Evolutionary conservation across 1,139 yeast genomes (phyloP).

Genomic region (Pichia sp.): DNA sequence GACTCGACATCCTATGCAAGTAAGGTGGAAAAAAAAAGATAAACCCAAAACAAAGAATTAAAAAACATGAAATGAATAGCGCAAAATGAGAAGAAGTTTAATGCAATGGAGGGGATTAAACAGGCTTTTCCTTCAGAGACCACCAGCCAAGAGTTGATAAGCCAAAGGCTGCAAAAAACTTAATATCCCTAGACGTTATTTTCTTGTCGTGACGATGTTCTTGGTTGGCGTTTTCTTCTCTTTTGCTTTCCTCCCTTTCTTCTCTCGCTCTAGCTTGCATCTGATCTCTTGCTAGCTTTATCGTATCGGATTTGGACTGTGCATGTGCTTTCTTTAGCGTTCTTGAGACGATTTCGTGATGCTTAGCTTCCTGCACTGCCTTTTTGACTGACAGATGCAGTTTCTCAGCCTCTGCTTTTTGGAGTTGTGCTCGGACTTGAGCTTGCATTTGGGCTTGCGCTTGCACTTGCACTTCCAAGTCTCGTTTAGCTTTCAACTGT

Average conservation of each 20-base stretch:
- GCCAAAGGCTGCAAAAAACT: conserved; percentile 23
- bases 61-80: no score
- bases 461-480: not conserved
- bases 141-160: conserved; percentile 27
- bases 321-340: conserved; percentile 4
- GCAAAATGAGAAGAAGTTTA: no score
- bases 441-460: not conserved
- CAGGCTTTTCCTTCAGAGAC: conserved; percentile 20
- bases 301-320: conserved; percentile 8
- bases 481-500: not conserved
- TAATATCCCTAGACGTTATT: conserved; percentile 17
- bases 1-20: no score
- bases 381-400: no score
- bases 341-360: conserved; percentile 1
- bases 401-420: not conserved
- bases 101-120: not conserved
- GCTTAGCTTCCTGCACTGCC: not conserved
- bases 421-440: not conserved
- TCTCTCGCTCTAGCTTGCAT: conserved; percentile 7
- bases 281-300: conserved; percentile 10
- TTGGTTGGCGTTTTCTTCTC: conserved; percentile 3
- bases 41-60: not conserved
- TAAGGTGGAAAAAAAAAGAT: not conserved
- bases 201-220: not conserved
- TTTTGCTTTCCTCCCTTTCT: conserved; percentile 3